phyloP scores from a whole-genome alignment of 2,329 filamentous ascomycete genomes.

The Phialocephala subalpina region DNA sequence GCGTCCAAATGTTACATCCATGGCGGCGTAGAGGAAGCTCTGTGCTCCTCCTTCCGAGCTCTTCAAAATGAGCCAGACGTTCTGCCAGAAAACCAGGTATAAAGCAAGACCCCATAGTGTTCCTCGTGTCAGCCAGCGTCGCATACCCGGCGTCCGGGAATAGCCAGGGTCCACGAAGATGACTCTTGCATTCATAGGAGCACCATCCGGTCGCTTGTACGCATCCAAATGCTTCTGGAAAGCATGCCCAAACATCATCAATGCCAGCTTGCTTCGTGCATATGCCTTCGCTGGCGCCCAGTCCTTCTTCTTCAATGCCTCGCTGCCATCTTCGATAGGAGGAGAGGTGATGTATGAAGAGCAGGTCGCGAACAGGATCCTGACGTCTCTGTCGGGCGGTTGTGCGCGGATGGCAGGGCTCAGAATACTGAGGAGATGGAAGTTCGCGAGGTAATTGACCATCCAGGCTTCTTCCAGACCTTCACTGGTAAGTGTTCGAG shows the following conservation, averaged over 20 bases:
- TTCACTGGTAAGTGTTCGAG: conserved; percentile 71
- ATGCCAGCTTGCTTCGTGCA: conserved; percentile 75
- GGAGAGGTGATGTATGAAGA: conserved; percentile 85
- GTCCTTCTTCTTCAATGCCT: conserved; percentile 52
- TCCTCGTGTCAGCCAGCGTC: conserved; percentile 86
- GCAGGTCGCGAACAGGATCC: conserved; percentile 87
- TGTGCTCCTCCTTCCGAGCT: conserved; percentile 85
- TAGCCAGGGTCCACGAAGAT: conserved; percentile 88
- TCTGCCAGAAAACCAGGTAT: conserved; percentile 79
- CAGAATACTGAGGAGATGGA: conserved; percentile 90
- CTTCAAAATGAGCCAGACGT: conserved; percentile 91
- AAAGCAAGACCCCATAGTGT: conserved; percentile 79
- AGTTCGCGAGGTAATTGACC: conserved; percentile 94
- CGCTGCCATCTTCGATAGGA: conserved; percentile 62
- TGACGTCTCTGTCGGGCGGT: conserved; percentile 91
- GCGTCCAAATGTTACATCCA: conserved; percentile 77
- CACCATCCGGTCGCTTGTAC: conserved; percentile 83
- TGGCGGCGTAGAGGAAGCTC: conserved; percentile 83
- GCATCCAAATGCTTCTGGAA: conserved; percentile 92
- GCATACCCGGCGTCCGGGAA: conserved; percentile 84
- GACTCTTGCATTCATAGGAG: conserved; percentile 84
- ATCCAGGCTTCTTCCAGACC: conserved; percentile 92
- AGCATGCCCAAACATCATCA: conserved; percentile 88
- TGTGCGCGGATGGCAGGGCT: conserved; percentile 90
- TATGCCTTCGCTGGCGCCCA: conserved; percentile 68